Conservation (phyloP, 2,329 filamentous ascomycete species). For the Plectosphaerella plurivora region DNA sequence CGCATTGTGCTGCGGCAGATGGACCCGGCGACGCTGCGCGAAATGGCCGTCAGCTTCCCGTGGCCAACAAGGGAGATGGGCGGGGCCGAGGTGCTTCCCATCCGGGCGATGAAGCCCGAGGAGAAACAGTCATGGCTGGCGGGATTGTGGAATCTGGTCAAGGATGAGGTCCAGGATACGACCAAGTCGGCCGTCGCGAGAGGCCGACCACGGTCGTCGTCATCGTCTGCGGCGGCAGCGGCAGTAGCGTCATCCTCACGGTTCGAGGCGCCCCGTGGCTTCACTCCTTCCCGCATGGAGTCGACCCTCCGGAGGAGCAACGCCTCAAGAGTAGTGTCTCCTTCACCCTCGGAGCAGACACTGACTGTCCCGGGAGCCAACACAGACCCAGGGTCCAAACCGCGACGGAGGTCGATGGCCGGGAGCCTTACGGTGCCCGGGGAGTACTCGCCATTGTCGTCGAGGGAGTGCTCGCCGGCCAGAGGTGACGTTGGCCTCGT, state of each 20-base stretch:
- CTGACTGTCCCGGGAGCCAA: conserved; percentile 1
- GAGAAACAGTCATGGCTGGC: conserved; percentile 29
- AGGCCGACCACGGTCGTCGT: background rate
- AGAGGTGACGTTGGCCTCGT: conserved; percentile 6
- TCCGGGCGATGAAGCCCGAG: conserved; percentile 27
- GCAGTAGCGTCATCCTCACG: conserved; percentile 7
- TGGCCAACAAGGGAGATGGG: conserved; percentile 30
- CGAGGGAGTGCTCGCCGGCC: conserved; percentile 5
- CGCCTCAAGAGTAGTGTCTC: background rate
- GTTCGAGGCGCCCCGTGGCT: conserved; percentile 13
- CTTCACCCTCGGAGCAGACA: conserved; percentile 1
- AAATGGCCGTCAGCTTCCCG: conserved; percentile 31
- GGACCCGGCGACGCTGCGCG: conserved; percentile 20
- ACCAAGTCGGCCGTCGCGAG: conserved; percentile 9
- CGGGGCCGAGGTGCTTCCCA: conserved; percentile 26
- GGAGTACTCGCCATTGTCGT: background rate
- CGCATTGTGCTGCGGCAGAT: conserved; percentile 27
- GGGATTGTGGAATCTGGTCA: conserved; percentile 21
- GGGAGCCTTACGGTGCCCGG: background rate
- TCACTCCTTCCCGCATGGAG: background rate
- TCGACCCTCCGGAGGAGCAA: conserved; percentile 3
- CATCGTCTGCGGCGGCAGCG: background rate
- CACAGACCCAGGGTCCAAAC: conserved; percentile 3
- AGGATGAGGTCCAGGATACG: conserved; percentile 11
- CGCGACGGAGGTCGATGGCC: conserved; percentile 2